Evolutionary conservation across 441 rosid genomes (phyloP), one percentile per base, ranked within the genome.

Genomic region (Pelargonium citronellum): DNA sequence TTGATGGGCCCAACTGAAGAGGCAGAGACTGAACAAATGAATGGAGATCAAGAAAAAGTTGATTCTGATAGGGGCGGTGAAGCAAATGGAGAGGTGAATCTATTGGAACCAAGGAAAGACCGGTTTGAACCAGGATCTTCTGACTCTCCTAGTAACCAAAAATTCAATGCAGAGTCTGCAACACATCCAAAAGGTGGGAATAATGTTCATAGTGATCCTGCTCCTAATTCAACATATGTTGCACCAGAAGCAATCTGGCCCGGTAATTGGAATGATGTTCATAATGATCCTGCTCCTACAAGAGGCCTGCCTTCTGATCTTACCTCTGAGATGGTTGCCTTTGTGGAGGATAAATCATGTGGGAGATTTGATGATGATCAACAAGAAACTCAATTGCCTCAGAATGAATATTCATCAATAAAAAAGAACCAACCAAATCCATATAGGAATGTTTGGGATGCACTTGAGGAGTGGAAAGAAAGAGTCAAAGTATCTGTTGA

Each of bases 401-500:
- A 69, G 77, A 78, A 73, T 66, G 91, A 86, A 75, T 67, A 87
- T 66, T 80, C 85, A 20, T 27, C 81, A 57, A 41, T 73, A 75
- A 85, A 80, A 73, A 85, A 84, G 74, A 77, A 76, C 67, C 86
- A 78, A 77, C 86, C 87, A 19, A 95, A 95, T 71, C 97, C 96
- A 57, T 92, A 89, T 34, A 78, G 98, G 76, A 92, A 77, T 66
- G 83, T 89, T 51, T 98, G 97, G 46, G 89, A 91, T 85, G 97
- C 99, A 57, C 78, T 86, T 74, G 81, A 91, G 81, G 89, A 88
- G 67, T 95, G 99, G 97, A 95, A 92, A 77, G 96, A 95, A 79
- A 88, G 94, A 86, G 91, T 85, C 53, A 88, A 77, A 80, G 84
- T 92, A 39, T 84, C 92, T 64, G 75, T 83, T 53, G 97, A 89